Percentiles rank a stretch among this genome's conserved stretches.
Conservation (phyloP, 371 early-diverging fungal genomes). For the Saksenaea oblongispora region DNA sequence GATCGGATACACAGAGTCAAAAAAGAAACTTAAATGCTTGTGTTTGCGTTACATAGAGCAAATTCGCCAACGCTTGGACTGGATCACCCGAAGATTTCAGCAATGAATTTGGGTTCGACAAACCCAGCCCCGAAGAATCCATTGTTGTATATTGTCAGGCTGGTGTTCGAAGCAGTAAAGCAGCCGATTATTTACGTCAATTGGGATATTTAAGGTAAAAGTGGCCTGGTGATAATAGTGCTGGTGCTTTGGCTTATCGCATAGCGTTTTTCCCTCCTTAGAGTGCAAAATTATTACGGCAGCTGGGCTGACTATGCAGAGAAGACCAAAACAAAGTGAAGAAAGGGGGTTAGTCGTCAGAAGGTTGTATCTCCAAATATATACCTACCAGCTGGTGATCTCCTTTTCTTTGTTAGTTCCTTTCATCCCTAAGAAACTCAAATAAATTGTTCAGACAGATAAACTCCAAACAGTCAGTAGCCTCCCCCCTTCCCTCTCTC, state of each 20-base stretch:
- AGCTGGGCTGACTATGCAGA: conserved; percentile 62
- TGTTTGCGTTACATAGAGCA: conserved; percentile 33
- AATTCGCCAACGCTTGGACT: conserved; percentile 52
- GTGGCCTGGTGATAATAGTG: not conserved
- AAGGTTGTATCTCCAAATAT: conserved; percentile 4
- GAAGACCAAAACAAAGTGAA: conserved; percentile 14
- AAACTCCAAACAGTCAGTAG: conserved; percentile 3
- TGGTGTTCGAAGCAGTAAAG: conserved; percentile 60
- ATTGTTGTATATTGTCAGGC: conserved; percentile 65
- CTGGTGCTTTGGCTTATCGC: not conserved
- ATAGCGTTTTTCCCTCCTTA: conserved; percentile 6
- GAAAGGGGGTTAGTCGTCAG: conserved; percentile 13
- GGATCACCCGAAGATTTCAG: conserved; percentile 48
- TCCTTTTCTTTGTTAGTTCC: not conserved
- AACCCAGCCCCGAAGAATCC: conserved; percentile 38
- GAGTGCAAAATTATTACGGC: conserved; percentile 59
- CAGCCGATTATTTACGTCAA: conserved; percentile 50
- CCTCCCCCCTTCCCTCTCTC: not conserved
- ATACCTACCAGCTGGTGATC: conserved; percentile 1
- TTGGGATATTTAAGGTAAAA: conserved; percentile 46
- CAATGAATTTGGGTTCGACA: conserved; percentile 54
- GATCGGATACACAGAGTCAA: not conserved
- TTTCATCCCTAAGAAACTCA: conserved; percentile 3
- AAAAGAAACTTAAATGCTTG: not conserved
- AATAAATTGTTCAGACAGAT: conserved; percentile 4